phyloP scores from a whole-genome alignment of 1,284 basidiomycete species.

The Naganishia sp. region DNA sequence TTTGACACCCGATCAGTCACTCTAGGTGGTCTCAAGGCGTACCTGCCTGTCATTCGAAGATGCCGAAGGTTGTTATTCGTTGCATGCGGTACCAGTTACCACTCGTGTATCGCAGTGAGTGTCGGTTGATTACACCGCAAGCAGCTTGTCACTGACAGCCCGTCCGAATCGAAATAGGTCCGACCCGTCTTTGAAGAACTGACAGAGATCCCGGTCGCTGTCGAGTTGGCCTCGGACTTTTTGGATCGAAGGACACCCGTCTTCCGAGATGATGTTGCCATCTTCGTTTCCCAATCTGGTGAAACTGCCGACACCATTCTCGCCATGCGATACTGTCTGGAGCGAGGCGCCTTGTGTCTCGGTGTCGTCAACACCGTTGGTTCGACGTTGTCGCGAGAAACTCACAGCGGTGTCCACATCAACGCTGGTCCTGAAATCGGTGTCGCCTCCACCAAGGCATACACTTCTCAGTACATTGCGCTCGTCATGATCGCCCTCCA shows the following conservation, averaged over 20 bases:
- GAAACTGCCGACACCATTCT: constrained; percentile 99
- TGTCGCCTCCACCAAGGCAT: constrained; percentile 99
- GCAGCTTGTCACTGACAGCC: not conserved
- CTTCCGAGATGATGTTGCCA: constrained; percentile 97
- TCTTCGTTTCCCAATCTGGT: constrained; percentile 96
- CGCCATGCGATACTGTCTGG: constrained; percentile 92
- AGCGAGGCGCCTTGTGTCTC: constrained; percentile 87
- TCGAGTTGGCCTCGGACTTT: constrained; percentile 98
- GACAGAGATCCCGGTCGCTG: constrained; percentile 96
- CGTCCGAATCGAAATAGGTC: constrained; percentile 57
- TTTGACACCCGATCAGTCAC: constrained; percentile 91
- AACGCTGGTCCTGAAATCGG: constrained; percentile 98
- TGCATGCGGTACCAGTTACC: constrained; percentile 97
- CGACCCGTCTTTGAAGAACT: constrained; percentile 98
- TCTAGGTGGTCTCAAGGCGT: constrained; percentile 91
- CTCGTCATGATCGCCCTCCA: constrained; percentile 98
- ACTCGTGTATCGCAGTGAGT: constrained; percentile 82
- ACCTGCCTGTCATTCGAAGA: constrained; percentile 92
- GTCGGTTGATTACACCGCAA: not conserved
- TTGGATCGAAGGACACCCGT: constrained; percentile 98
- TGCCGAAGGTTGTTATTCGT: constrained; percentile 94
- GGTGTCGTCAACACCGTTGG: constrained; percentile 99
- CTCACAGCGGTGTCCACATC: constrained; percentile 99
- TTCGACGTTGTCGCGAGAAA: constrained; percentile 96
- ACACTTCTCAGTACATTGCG: constrained; percentile 99